phyloP scores from a whole-genome alignment of 2,329 filamentous ascomycete species.

The Kalmusia sp. region DNA sequence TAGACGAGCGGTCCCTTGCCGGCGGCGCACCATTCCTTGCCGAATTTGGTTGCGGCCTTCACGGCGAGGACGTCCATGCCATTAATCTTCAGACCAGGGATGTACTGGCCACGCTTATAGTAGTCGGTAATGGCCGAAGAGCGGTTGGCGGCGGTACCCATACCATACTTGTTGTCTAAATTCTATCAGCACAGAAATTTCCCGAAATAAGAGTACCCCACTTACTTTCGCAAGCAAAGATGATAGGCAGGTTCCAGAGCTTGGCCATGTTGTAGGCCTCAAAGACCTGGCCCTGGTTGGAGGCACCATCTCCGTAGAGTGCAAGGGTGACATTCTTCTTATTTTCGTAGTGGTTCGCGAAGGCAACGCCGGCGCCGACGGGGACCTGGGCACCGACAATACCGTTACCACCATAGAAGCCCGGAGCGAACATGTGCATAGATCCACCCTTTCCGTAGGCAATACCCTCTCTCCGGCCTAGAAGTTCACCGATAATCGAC shows the following conservation, averaged over 20 bases:
- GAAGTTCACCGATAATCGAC: slow-evolving; percentile 93
- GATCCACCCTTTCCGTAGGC: slow-evolving; percentile 98
- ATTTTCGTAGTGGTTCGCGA: slow-evolving; percentile 92
- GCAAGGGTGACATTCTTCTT: slow-evolving; percentile 86
- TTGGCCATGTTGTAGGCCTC: slow-evolving; percentile 99
- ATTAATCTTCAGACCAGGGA: slow-evolving; percentile 98
- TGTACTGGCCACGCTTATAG: slow-evolving; percentile 99
- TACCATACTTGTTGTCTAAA: slow-evolving; percentile 99
- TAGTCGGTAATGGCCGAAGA: slow-evolving; percentile 97
- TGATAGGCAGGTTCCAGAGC: slow-evolving; percentile 93
- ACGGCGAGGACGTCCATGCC: slow-evolving; percentile 99
- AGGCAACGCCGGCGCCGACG: slow-evolving; percentile 93
- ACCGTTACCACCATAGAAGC: slow-evolving; percentile 98
- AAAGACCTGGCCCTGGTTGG: slow-evolving; percentile 99
- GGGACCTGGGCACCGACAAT: slow-evolving; percentile 99
- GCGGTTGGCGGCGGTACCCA: slow-evolving; percentile 95
- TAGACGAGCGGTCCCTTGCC: slow-evolving; percentile 94
- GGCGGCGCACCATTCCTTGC: slow-evolving; percentile 81
- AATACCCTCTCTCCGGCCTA: slow-evolving; percentile 94
- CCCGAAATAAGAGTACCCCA: slow-evolving; percentile 29
- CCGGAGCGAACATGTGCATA: slow-evolving; percentile 99
- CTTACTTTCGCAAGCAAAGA: slow-evolving; percentile 98
- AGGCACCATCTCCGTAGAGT: slow-evolving; percentile 96
- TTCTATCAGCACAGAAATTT: slow-evolving; percentile 22
- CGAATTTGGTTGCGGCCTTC: slow-evolving; percentile 94